Conservation (phyloP, 345 rosid species). For the Euphorbia tirucalli region DNA sequence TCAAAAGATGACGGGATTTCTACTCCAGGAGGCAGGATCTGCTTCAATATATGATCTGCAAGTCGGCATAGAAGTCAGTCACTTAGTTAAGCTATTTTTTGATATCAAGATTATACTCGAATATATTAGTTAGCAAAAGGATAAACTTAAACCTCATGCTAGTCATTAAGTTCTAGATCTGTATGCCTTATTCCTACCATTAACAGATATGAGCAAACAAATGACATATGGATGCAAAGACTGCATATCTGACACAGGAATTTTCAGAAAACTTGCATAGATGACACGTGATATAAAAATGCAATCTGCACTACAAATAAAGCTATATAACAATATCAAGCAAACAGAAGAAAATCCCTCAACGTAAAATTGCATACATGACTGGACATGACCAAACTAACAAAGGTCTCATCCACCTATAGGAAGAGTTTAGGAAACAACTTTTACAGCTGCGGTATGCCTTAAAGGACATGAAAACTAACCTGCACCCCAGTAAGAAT, state of each 20-base stretch:
- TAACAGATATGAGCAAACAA: background rate
- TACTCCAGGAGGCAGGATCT: too few species aligned
- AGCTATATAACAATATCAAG: background rate
- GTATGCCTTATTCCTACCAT: background rate
- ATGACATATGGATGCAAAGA: background rate
- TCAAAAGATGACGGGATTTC: slow-evolving; percentile 94
- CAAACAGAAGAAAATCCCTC: background rate
- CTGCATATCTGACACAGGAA: background rate
- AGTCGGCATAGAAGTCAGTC: slow-evolving; percentile 13
- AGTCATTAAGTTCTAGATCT: too few species aligned
- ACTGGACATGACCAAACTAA: background rate
- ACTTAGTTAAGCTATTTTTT: slow-evolving; percentile 12
- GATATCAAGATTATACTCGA: background rate
- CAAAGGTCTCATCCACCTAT: background rate
- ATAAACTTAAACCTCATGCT: background rate
- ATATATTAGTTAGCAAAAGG: background rate
- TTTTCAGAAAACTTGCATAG: too few species aligned
- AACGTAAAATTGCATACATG: background rate
- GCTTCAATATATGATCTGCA: slow-evolving; percentile 71
- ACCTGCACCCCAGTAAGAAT: slow-evolving; percentile 96
- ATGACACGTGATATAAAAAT: background rate
- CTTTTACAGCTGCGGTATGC: background rate
- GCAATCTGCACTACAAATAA: background rate
- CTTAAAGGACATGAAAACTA: slow-evolving; percentile 14
- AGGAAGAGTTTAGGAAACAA: background rate